phyloP scores from a whole-genome alignment of 768 basidiomycete species.

The Calocybe indica region DNA sequence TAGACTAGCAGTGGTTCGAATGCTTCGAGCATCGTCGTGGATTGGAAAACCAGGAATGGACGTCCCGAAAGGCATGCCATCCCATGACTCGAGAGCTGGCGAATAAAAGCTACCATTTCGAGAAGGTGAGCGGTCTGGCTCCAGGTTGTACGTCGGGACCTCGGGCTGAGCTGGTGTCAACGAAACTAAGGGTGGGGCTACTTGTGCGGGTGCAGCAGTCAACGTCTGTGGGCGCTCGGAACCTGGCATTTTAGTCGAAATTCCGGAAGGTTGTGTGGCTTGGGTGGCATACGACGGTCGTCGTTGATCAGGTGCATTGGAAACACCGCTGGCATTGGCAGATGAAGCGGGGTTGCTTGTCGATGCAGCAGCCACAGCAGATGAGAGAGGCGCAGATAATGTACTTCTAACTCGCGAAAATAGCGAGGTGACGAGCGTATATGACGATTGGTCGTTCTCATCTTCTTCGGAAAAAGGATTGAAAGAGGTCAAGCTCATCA shows the following conservation, averaged over 20 bases:
- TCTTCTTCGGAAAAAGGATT: slow-evolving; percentile 93
- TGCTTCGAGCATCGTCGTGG: slow-evolving; percentile 83
- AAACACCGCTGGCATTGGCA: slow-evolving; percentile 17
- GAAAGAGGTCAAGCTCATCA: slow-evolving; percentile 75
- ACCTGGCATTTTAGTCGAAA: slow-evolving; percentile 36
- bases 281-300: slow-evolving; percentile 52
- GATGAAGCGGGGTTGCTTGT: slow-evolving; percentile 24
- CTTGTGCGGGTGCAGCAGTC: slow-evolving; percentile 43
- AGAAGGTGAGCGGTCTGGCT: slow-evolving; percentile 56
- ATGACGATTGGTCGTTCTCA: slow-evolving; percentile 84
- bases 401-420: slow-evolving; percentile 80
- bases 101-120: slow-evolving; percentile 44
- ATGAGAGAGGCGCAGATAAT: slow-evolving; percentile 59
- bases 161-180: slow-evolving; percentile 83
- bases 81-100: slow-evolving; percentile 48
- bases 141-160: slow-evolving; percentile 60
- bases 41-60: slow-evolving; percentile 92
- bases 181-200: slow-evolving; percentile 80
- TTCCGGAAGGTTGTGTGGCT: slow-evolving; percentile 38
- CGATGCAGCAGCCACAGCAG: slow-evolving; percentile 38
- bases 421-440: slow-evolving; percentile 75
- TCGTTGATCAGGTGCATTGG: slow-evolving; percentile 38
- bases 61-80: slow-evolving; percentile 57
- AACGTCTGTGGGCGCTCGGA: slow-evolving; percentile 59
- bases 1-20: slow-evolving; percentile 66